Conservation (phyloP, 345 rosid genomes). For the Lepidium sativum region DNA sequence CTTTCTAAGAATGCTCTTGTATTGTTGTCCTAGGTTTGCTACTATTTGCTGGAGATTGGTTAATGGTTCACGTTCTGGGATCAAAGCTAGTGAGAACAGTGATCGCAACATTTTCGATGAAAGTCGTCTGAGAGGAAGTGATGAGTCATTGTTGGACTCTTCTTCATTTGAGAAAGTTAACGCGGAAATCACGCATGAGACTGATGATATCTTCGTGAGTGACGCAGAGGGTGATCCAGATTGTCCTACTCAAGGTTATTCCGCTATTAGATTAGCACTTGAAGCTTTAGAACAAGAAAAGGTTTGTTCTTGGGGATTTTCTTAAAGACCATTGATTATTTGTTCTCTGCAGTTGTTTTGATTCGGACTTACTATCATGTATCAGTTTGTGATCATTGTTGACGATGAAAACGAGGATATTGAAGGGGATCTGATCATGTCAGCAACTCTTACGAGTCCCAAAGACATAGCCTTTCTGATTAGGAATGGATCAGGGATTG, state of each 20-base stretch:
- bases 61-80: slow-evolving; percentile 28
- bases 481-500: slow-evolving; percentile 73
- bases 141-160: slow-evolving; percentile 27
- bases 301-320: slow-evolving; percentile 29
- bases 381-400: slow-evolving; percentile 80
- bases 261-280: slow-evolving; percentile 58
- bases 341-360: background rate
- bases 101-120: slow-evolving; percentile 42
- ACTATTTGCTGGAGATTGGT: slow-evolving; percentile 30
- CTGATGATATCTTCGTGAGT: slow-evolving; percentile 73
- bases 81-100: slow-evolving; percentile 29
- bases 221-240: slow-evolving; percentile 93
- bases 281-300: slow-evolving; percentile 53
- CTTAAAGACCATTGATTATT: background rate
- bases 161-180: slow-evolving; percentile 39
- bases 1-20: slow-evolving; percentile 8
- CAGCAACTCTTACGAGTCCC: slow-evolving; percentile 52
- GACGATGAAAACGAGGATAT: slow-evolving; percentile 69
- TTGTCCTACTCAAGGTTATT: slow-evolving; percentile 67
- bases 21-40: slow-evolving; percentile 29
- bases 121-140: slow-evolving; percentile 25
- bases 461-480: slow-evolving; percentile 53
- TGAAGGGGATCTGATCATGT: slow-evolving; percentile 80
- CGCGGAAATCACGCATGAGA: slow-evolving; percentile 57
- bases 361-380: background rate